Conservation (phyloP, 257 asterid genomes). For the Mentha longifolia region DNA sequence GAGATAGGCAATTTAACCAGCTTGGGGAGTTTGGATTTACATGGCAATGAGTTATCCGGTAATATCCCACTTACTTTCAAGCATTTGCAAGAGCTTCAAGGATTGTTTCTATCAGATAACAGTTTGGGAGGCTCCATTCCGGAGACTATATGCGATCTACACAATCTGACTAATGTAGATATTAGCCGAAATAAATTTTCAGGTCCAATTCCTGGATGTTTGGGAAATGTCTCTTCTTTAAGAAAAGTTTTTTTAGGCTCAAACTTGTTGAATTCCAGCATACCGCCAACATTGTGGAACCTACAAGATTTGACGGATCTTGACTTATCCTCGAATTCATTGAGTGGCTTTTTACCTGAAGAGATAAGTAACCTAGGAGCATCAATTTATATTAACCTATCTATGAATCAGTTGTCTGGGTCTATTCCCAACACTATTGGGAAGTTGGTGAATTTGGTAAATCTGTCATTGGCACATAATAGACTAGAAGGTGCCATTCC, state of each 20-base stretch:
- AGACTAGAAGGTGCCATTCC: constrained; percentile 7
- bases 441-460: background rate
- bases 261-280: background rate
- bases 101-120: background rate
- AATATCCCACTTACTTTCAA: background rate
- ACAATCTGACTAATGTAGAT: background rate
- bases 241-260: background rate
- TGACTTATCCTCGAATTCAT: background rate
- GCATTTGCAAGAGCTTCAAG: background rate
- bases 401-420: background rate
- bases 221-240: constrained; percentile 5
- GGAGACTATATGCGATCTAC: background rate
- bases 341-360: background rate
- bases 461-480: background rate
- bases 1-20: background rate
- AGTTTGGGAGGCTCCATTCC: background rate
- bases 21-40: background rate
- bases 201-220: constrained; percentile 2
- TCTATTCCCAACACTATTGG: constrained; percentile 2
- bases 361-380: background rate
- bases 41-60: background rate
- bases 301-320: background rate
- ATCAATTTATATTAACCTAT: background rate
- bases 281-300: constrained; percentile 5
- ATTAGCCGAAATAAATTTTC: background rate